Evolutionary conservation across 305 asterid genomes (phyloP).

Genomic region (Plantago coronopus): DNA sequence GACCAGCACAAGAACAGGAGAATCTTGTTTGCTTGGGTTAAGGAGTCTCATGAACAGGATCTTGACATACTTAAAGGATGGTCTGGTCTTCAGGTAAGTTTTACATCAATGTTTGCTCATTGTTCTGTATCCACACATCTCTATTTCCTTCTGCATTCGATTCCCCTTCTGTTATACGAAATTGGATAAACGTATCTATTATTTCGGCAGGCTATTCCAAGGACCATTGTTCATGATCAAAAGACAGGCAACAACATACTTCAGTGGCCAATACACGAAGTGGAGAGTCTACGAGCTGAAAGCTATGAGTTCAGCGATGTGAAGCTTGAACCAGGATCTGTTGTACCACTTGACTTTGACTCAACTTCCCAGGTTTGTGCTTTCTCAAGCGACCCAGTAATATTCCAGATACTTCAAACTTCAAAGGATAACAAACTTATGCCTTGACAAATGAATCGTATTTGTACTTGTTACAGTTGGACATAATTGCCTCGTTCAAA

Average conservation of each 20-base stretch:
- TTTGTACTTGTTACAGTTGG: slow-evolving; percentile 44
- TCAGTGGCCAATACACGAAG: slow-evolving; percentile 73
- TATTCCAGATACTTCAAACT: no score
- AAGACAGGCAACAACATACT: slow-evolving; percentile 39
- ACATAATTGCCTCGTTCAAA: slow-evolving; percentile 47
- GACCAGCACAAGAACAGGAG: slow-evolving; percentile 40
- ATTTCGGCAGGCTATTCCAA: slow-evolving; percentile 45
- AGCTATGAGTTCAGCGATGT: slow-evolving; percentile 35
- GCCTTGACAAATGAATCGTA: background rate
- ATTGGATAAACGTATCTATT: no score
- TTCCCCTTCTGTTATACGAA: no score
- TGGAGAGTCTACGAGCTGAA: slow-evolving; percentile 32
- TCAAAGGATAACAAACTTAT: no score
- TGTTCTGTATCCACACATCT: no score
- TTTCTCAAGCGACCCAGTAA: background rate
- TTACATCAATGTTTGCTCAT: no score
- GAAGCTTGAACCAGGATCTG: slow-evolving; percentile 32
- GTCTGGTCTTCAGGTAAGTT: slow-evolving; percentile 52
- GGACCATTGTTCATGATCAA: slow-evolving; percentile 44
- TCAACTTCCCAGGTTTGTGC: slow-evolving; percentile 56
- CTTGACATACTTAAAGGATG: slow-evolving; percentile 43
- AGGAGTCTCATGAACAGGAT: slow-evolving; percentile 25
- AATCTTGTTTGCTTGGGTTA: slow-evolving; percentile 50
- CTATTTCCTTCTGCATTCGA: no score
- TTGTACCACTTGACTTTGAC: slow-evolving; percentile 38